Percentiles rank a stretch among this genome's conserved stretches.
Conservation (phyloP, 2,329 filamentous ascomycete genomes). For the Penicillium olsonii region DNA sequence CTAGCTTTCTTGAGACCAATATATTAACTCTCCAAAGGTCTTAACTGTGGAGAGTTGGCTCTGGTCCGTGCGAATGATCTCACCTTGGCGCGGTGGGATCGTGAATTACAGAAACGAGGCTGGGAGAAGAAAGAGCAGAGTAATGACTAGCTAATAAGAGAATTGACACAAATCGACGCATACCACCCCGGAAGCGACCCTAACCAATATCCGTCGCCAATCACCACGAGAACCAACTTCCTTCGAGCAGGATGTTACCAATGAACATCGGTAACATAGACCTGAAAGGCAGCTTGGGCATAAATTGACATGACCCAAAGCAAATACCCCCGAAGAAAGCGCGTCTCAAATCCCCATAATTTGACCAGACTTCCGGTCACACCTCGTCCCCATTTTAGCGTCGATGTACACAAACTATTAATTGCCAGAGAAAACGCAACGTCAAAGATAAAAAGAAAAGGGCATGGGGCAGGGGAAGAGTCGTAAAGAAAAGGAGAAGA, state of each 20-base stretch:
- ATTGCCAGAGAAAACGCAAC: slow-evolving; percentile 16
- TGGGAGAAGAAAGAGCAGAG: slow-evolving; percentile 7
- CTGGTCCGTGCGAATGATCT: slow-evolving; percentile 18
- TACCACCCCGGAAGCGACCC: slow-evolving; percentile 52
- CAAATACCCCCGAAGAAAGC: slow-evolving; percentile 18
- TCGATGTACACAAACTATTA: slow-evolving; percentile 27
- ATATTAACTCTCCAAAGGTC: background rate
- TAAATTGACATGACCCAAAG: slow-evolving; percentile 17
- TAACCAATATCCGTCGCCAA: slow-evolving; percentile 48
- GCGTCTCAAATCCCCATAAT: slow-evolving; percentile 15
- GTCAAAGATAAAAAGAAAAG: slow-evolving; percentile 11
- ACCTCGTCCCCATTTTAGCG: slow-evolving; percentile 33
- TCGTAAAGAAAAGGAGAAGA: slow-evolving; percentile 12
- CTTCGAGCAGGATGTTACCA: slow-evolving; percentile 8
- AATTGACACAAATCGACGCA: slow-evolving; percentile 38
- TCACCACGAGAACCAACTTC: slow-evolving; percentile 23
- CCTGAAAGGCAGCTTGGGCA: slow-evolving; percentile 9
- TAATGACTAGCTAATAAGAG: slow-evolving; percentile 16
- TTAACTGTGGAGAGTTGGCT: background rate
- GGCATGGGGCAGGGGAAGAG: slow-evolving; percentile 12
- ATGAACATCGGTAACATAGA: slow-evolving; percentile 2
- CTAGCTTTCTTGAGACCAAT: no score
- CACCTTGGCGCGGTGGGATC: no score
- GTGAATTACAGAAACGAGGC: no score
- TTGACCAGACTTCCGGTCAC: slow-evolving; percentile 23